Base-by-base conservation (phyloP, 495 filamentous ascomycete species). In the Penicillium daleae region DNA sequence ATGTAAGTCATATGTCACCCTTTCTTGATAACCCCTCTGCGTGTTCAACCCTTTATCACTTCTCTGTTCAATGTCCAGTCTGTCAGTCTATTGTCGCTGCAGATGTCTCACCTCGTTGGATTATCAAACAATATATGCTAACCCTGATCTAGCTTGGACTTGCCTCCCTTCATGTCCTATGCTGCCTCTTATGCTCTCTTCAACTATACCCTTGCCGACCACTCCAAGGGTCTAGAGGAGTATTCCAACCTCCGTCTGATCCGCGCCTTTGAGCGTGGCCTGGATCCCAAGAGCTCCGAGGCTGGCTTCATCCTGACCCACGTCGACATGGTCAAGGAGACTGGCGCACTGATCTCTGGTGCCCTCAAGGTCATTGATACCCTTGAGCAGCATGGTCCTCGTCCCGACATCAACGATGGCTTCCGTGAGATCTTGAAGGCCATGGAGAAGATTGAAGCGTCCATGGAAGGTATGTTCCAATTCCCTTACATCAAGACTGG, bases 121-220 rank as follows among this genome's bases (percentile, higher is more conserved):
- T 19, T 6, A 24, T 22, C 21, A 27, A 13, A 22, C 31, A 55
- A 59, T 13, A 56, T 17, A 13, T 60, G 4, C 51, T 63, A 48
- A 67, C 49, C 21, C 31, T n/a, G 4, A 39, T 24, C 22, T 60
- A 81, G 79, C 27, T 58, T 82, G 68, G 73, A 81, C 57, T 67
- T 82, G 0, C 79, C 79, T n/a, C 91, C 93, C 7, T 97, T 96
- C 82, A 94, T 97, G 92, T 92, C 94, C 67, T 97, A 97, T 74
- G 93, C 93, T 13, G 93, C 92, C 24, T 90, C 90, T 2, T 97
- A 97, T 75, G 90, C 91, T 48, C 86, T 97, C 50, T 96, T 89
- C 85, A 97, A 97, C 80, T 96, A 95, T 74, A 84, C 83, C 24
- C 81, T 95, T 15, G 77, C 82, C 27, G 82, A 93, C 58, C 88